Conservation (phyloP, 306 rosid genomes). For the Cicer pinnatifidum region DNA sequence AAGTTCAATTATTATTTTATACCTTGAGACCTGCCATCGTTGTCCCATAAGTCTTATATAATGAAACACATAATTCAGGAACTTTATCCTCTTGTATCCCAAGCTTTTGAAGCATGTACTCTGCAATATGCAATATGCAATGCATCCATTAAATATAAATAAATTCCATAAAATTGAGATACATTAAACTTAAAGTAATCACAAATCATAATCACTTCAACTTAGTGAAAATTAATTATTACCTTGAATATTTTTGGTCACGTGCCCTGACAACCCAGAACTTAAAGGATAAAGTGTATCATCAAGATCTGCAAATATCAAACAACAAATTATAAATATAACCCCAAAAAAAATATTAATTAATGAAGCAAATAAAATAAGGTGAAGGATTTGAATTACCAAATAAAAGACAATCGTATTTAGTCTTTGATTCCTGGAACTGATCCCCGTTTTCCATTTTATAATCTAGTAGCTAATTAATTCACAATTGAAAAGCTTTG, state of each 20-base stretch:
- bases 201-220: background rate
- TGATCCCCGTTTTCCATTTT: conserved; percentile 71
- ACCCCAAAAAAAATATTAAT: background rate
- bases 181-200: conserved; percentile 1
- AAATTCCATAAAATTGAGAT: conserved; percentile 5
- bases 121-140: conserved; percentile 43
- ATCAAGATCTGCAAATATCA: conserved; percentile 71
- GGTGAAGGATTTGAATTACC: conserved; percentile 52
- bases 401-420: conserved; percentile 74
- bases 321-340: conserved; percentile 1
- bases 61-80: conserved; percentile 62
- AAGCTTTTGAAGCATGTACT: conserved; percentile 74
- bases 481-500: too few species aligned
- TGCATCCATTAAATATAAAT: conserved; percentile 8
- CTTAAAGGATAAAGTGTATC: conserved; percentile 85
- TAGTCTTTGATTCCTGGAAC: conserved; percentile 53
- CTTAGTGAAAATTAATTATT: background rate
- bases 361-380: conserved; percentile 8
- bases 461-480: background rate
- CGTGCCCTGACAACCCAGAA: conserved; percentile 66
- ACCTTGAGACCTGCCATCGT: conserved; percentile 96
- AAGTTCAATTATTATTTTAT: background rate
- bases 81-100: conserved; percentile 61
- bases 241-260: conserved; percentile 76
- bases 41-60: conserved; percentile 81